Conservation (phyloP, 2,329 filamentous ascomycete genomes). For the Trichoderma koningiopsis region DNA sequence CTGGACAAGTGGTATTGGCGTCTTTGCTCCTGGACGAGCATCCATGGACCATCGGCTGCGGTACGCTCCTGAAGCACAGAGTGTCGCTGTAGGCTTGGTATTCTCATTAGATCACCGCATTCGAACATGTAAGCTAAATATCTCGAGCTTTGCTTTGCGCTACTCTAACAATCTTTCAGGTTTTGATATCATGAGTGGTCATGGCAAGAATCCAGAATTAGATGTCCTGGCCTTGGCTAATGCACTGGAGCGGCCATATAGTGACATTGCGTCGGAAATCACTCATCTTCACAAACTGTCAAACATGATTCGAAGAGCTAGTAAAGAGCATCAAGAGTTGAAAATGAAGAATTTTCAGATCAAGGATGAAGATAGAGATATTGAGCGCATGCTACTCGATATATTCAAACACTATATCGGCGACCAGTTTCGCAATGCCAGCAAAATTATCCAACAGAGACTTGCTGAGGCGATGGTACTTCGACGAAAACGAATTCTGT, state of each 20-base stretch:
- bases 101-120: background rate
- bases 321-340: constrained; percentile 24
- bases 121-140: background rate
- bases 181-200: background rate
- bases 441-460: constrained; percentile 16
- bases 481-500: constrained; percentile 26
- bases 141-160: background rate
- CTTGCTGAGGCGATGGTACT: constrained; percentile 26
- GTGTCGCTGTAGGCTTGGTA: background rate
- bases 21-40: background rate
- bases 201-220: background rate
- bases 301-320: background rate
- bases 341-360: constrained; percentile 21
- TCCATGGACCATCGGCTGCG: background rate
- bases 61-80: background rate
- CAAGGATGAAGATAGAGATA: constrained; percentile 24
- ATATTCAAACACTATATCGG: constrained; percentile 25
- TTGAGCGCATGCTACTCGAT: background rate
- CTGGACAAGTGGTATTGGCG: background rate
- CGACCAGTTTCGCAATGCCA: constrained; percentile 25
- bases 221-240: background rate
- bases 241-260: background rate
- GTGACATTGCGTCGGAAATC: background rate
- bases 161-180: background rate
- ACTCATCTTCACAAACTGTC: background rate